These are phyloP conservation scores for Rutstroemia sydowiana DNA, from an alignment of 2,329 filamentous ascomycete species.

Conservation along the genomic window DNA sequence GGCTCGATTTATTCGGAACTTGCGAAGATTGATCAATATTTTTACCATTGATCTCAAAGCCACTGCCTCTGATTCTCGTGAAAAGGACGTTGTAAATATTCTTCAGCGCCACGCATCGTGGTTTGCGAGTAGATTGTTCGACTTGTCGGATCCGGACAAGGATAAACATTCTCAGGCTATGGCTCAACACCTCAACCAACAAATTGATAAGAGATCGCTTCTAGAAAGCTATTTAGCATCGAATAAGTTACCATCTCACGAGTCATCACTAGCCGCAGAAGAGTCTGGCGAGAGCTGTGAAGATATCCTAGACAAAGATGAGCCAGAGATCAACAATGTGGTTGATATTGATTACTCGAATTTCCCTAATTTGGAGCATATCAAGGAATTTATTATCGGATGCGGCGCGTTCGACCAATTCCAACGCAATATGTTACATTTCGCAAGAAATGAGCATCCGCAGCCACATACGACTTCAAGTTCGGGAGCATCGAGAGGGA, in stretches of 20 bases:
- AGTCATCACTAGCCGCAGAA: not conserved
- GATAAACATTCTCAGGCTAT: not conserved
- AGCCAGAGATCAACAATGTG: too few relatives aligned
- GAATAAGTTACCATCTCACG: too few relatives aligned
- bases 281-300: not conserved
- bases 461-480: too few relatives aligned
- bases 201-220: not conserved
- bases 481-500: too few relatives aligned
- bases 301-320: not conserved
- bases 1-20: not conserved
- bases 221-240: conserved; percentile 3
- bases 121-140: conserved; percentile 6
- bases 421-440: not conserved
- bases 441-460: not conserved
- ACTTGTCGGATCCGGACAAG: conserved; percentile 1
- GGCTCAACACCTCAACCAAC: conserved; percentile 1
- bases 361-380: not conserved
- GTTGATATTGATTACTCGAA: not conserved
- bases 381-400: not conserved
- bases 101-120: not conserved
- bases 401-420: not conserved
- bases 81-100: not conserved
- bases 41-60: not conserved
- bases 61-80: not conserved
- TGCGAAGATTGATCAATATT: not conserved